Conservation (phyloP, 2,329 filamentous ascomycete species). For the Pezicula carpinea region DNA sequence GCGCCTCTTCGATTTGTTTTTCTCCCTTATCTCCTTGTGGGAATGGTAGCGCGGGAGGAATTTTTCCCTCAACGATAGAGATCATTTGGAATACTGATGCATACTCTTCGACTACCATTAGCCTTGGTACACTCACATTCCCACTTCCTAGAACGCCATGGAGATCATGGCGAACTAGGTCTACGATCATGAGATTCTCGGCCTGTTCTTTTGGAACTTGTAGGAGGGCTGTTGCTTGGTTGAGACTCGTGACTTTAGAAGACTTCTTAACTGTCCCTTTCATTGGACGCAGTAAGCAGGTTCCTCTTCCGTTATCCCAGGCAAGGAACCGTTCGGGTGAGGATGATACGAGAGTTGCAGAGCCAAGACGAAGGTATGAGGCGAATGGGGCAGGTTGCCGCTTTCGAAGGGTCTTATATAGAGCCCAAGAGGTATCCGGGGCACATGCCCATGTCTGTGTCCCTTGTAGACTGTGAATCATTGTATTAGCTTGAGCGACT, state of each 20-base stretch:
- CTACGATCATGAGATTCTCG: conserved; percentile 97
- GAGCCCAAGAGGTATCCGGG: conserved; percentile 19
- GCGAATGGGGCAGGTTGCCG: conserved; percentile 47
- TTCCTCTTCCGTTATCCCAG: conserved; percentile 51
- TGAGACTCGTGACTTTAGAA: conserved; percentile 58
- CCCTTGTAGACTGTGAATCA: not conserved
- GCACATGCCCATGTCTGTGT: not conserved
- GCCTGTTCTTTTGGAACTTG: conserved; percentile 84
- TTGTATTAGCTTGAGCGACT: too few relatives aligned
- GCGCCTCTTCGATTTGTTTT: conserved; percentile 10
- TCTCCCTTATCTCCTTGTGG: conserved; percentile 3
- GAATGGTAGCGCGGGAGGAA: conserved; percentile 32
- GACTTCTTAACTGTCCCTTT: conserved; percentile 92
- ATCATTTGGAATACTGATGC: conserved; percentile 89
- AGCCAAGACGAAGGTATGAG: conserved; percentile 69
- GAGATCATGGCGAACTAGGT: conserved; percentile 90
- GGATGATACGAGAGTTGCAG: conserved; percentile 70
- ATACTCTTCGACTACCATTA: conserved; percentile 88
- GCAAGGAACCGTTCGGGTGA: conserved; percentile 87
- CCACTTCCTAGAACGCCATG: conserved; percentile 77
- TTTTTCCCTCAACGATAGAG: conserved; percentile 72
- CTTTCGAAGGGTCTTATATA: conserved; percentile 26
- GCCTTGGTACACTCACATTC: conserved; percentile 67
- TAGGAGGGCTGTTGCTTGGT: conserved; percentile 67
- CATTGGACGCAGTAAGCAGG: conserved; percentile 83